Evolutionary conservation across 2,329 filamentous ascomycete genomes (phyloP).

Genomic region (Chaetomium globosum): DNA sequence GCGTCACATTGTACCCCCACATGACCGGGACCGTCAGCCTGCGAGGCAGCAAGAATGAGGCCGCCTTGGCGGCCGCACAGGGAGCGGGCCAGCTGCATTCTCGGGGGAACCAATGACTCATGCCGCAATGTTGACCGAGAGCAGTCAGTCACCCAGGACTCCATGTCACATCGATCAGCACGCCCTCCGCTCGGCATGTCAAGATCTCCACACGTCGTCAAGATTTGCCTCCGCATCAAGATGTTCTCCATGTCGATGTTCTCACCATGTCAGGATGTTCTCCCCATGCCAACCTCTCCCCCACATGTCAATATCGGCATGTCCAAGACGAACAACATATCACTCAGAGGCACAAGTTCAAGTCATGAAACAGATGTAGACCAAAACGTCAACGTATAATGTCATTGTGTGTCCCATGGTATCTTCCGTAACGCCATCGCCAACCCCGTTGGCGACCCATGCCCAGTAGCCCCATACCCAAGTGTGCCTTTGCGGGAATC

Average conservation of each 20-base stretch:
- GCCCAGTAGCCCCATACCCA: background rate
- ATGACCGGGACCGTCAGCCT: conserved; percentile 1
- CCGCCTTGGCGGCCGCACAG: background rate
- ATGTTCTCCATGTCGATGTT: too few relatives aligned
- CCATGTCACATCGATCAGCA: background rate
- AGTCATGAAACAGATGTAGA: background rate
- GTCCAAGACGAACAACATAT: background rate
- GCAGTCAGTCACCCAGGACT: background rate
- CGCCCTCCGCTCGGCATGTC: background rate
- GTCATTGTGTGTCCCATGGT: conserved; percentile 20
- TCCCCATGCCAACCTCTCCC: too few relatives aligned
- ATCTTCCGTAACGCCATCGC: conserved; percentile 23
- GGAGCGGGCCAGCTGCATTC: background rate
- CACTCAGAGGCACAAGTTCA: background rate
- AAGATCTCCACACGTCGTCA: too few relatives aligned
- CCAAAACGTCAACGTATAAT: background rate
- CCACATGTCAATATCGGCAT: too few relatives aligned
- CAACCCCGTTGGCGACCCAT: background rate
- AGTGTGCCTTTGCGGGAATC: background rate
- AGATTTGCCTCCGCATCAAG: too few relatives aligned
- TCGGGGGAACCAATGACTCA: conserved; percentile 1
- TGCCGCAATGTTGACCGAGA: background rate
- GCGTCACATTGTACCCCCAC: background rate
- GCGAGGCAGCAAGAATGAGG: background rate
- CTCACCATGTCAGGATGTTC: too few relatives aligned